Evolutionary conservation across 2,329 filamentous ascomycete species (phyloP).

Genomic region (Arachnomyces sp.): DNA sequence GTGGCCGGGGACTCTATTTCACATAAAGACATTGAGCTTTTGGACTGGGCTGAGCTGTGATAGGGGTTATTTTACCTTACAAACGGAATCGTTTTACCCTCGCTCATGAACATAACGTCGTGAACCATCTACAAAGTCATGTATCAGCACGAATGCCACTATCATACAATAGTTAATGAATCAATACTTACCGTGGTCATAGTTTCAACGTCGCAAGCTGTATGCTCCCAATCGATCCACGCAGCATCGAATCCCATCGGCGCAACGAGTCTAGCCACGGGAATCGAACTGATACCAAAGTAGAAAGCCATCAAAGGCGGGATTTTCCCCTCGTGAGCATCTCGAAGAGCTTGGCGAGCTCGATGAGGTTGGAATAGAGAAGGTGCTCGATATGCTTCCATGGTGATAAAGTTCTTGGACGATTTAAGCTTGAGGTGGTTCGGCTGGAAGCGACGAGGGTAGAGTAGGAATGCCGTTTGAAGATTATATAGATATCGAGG

Average conservation of each 20-base stretch:
- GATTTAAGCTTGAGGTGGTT: too few species aligned
- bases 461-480: too few species aligned
- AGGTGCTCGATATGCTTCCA: too few species aligned
- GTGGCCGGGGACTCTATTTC: slow-evolving; percentile 34
- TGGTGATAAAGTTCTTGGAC: too few species aligned
- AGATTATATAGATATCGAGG: too few species aligned
- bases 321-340: slow-evolving; percentile 42
- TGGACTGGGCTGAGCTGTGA: not conserved
- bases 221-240: slow-evolving; percentile 46
- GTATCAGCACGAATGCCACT: not conserved
- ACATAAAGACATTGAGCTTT: slow-evolving; percentile 4
- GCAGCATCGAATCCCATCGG: slow-evolving; percentile 39
- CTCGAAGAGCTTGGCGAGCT: slow-evolving; percentile 39
- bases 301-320: slow-evolving; percentile 39
- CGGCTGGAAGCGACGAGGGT: too few species aligned
- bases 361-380: slow-evolving; percentile 34
- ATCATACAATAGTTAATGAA: not conserved
- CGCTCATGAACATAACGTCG: slow-evolving; percentile 41
- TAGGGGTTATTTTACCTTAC: slow-evolving; percentile 29
- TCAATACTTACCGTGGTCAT: slow-evolving; percentile 35
- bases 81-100: slow-evolving; percentile 39
- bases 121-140: slow-evolving; percentile 36
- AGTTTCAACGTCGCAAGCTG: slow-evolving; percentile 41
- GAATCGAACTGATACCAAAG: slow-evolving; percentile 33
- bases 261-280: slow-evolving; percentile 35